Evolutionary conservation across 495 filamentous ascomycete species (phyloP).

Genomic region (Bombardia bombarda): DNA sequence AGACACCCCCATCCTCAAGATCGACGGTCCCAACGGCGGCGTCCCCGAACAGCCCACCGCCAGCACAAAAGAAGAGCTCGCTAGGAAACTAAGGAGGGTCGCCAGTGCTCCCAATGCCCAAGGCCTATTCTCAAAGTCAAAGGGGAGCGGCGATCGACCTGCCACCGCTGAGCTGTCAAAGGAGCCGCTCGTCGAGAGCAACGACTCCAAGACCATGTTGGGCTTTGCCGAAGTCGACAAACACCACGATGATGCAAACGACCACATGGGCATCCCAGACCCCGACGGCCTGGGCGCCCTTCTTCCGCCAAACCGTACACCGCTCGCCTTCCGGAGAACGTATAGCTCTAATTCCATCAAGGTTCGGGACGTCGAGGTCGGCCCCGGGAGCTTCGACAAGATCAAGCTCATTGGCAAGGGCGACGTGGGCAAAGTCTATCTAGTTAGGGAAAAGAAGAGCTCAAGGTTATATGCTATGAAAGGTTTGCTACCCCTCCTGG

Average conservation of each 20-base stretch:
- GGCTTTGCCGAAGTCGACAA: constrained; percentile 40
- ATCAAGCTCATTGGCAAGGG: constrained; percentile 98
- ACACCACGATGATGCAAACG: constrained; percentile 13
- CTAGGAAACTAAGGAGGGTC: constrained; percentile 83
- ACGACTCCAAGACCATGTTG: constrained; percentile 46
- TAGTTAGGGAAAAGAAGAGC: constrained; percentile 96
- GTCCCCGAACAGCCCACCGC: constrained; percentile 58
- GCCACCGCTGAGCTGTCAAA: constrained; percentile 75
- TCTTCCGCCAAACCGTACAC: constrained; percentile 39
- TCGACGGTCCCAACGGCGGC: constrained; percentile 54
- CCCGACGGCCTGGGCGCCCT: constrained; percentile 26
- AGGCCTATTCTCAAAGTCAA: constrained; percentile 67
- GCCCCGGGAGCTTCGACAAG: constrained; percentile 95
- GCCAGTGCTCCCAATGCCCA: constrained; percentile 97
- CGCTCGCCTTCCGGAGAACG: constrained; percentile 77
- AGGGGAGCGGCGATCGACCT: constrained; percentile 57
- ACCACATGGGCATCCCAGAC: constrained; percentile 14
- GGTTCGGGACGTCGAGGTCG: constrained; percentile 92
- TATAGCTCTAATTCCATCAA: constrained; percentile 99
- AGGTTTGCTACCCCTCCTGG: constrained; percentile 43
- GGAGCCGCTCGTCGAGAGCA: constrained; percentile 58
- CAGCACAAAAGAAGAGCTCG: constrained; percentile 86
- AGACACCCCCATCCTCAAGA: constrained; percentile 73
- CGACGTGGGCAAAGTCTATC: constrained; percentile 96
- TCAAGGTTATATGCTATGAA: constrained; percentile 96